Evolutionary conservation across 2,329 filamentous ascomycete species (phyloP), one percentile per base, ranked within the genome.

Genomic region (Fusarium pseudonygamai): DNA sequence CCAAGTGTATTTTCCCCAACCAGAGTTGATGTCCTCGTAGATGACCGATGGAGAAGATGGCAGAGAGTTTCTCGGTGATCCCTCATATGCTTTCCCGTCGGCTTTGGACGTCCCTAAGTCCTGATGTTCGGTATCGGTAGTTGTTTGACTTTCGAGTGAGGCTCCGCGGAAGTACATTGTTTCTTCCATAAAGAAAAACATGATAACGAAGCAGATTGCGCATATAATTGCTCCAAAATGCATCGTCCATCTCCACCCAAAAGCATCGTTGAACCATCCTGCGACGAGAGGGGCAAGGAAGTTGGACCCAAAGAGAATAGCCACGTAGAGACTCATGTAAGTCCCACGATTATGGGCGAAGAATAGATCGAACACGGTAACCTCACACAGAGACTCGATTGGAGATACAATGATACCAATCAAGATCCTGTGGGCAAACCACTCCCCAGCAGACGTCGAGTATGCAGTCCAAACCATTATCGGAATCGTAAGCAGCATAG

Each of bases 111-210:
- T n/a, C 11, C 10, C 9, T 2, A 28, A 15, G 8, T 34, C n/a
- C 2, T 42, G 28, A 7, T 20, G 34, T 7, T 18, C 30, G 6
- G 3, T 24, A 4, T 47, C 42, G 5, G 45, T 24, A 22, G 28
- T 8, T 12, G 34, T 20, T 16, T 63, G 22, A 5, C 60, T 47
- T 30, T 63, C 52, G 6, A 63, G 32, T 3, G 34, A 59, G 9
- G n/a, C 11, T 20, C 24, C 28, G 2, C 60, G 52, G 43, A 59
- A 63, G 34, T 59, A 63, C 53, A 63, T 63, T 1, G 60, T 63
- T 37, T 63, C 60, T 24, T 63, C 60, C 53, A 59, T 60, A 3
- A 60, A 63, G 20, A 63, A 32, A 5, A 63, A 63, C 36, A 63
- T 59, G 3, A 63, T 13, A 5, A 60, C 1, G 20, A 63, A 49